Base-by-base conservation (phyloP, 345 rosid species). In the Bretschneidera sinensis region DNA sequence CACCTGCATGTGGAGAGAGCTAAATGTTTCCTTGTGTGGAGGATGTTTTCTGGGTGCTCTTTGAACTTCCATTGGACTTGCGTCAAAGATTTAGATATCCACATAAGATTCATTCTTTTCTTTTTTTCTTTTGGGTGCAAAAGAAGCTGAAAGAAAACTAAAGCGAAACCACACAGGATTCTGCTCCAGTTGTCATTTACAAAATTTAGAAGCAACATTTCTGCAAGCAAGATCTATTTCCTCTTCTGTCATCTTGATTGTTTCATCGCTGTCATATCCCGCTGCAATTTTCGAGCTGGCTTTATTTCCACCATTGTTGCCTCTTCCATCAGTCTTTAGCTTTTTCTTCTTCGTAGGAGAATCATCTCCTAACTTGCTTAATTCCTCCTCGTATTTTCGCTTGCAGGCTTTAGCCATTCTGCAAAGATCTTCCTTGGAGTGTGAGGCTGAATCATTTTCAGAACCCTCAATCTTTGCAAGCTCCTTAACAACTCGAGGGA, bases 181-280 rank as follows among this genome's bases (percentile, higher is more conserved):
- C 52, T 48, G 52, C 20, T 48, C 4, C 52, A n/a, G 8, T 48
- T 48, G 52, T 50, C 33, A 48, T 47, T 61, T 64, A 45, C 64
- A 57, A 48, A 60, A 57, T 69, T 57, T 59, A 48, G 79, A 69
- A 57, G 74, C 74, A 55, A 83, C 73, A n/a, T 60, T 78, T 53
- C 65, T 67, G 67, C 68, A 73, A 15, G 95, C 95, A 47, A 55
- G 55, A 21, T 83, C 85, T 31, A 86, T 85, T 78, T 90, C 97
- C 60, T 90, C 96, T 71, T 86, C 95, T 2, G 96, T 88, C 96
- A 94, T 88, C 80, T 85, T 96, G 14, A 90, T 68, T 17, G 97
- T 94, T 73, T 85, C 85, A 1, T 94, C 99, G 16, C 96, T 88
- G 69, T 90, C 87, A 10, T 83, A 94, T 6, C 76, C 77, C 17